Evolutionary conservation across 2,329 filamentous ascomycete species (phyloP), one percentile per base, ranked within the genome.

Genomic region (Claviceps sp.): DNA sequence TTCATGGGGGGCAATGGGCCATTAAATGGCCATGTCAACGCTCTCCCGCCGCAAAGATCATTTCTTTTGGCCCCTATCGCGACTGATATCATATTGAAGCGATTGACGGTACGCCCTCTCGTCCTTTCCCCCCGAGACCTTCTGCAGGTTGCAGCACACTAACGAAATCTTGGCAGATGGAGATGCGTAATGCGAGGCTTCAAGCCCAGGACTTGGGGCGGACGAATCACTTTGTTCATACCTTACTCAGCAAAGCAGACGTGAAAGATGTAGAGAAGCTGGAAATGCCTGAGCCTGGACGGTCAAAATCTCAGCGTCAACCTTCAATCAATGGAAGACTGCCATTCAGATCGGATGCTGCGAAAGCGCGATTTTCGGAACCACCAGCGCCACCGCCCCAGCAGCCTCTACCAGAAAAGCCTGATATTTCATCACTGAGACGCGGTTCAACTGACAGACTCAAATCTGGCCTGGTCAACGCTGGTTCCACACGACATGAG

Each of bases 331-430:
- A 80, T 54, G 76, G 77, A 24, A 75, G 73, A 55, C 68, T 65
- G 24, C 70, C 76, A 0, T 79, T 79, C 60, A 84, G 88, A 58
- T 70, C 81, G 20, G 89, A 95, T 62, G 73, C 26, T 30, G 26
- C 83, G 42, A 91, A 93, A 61, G 80, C 86, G 4, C 80, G 89
- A 50, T 97, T 96, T 65, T 93, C 88, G 1, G 90, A 96, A 53
- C 91, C 91, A 49, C 91, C 91, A 4, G 91, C 90, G 22, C 91
- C 91, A 7, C 91, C 91, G 26, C 91, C 91, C 30, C 89, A 95
- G 59, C 90, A 95, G 60, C 91, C 91, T 14, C 73, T 97, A 5
- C 91, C 91, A 1, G 90, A 96, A 64, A 96, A 96, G 65, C 91
- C 91, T 0, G 88, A 95, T 66, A 80, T 77, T 0, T 79, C 83